Evolutionary conservation across 2,329 filamentous ascomycete species (phyloP), one percentile per base, ranked within the genome.

Genomic region (Trichoderma hamatum): DNA sequence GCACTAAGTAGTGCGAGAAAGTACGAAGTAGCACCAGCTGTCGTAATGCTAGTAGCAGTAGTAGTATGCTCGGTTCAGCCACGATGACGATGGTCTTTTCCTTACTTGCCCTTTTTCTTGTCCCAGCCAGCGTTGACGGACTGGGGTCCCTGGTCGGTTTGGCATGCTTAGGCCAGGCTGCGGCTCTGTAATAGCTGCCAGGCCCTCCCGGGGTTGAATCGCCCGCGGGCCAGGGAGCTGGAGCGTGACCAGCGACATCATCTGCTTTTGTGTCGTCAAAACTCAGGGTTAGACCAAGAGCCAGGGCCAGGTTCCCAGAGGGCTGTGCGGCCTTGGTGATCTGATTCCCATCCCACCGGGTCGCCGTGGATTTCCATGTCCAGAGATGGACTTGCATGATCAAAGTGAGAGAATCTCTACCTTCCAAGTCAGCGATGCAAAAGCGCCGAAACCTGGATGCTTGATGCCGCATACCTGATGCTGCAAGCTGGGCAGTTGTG

Each of bases 131-230:
- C 56, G 16, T 64, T 66, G 63, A 66, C 28, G 43, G 30, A 58
- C 63, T 28, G 63, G 63, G 63, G 63, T 43, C 36, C 51, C 34
- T 24, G 54, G 52, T 28, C 16, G 63, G 58, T 58, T 65, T 56
- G 28, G 36, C 34, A 59, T 59, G 63, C 51, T 59, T 32, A 24
- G 21, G 30, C 63, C 64, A 30, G 21, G 21, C 64, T 67, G 64
- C 39, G 64, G 54, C 52, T 67, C 64, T 67, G 63, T 58, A 16
- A 16, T 19, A 55, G 21, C 64, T 67, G 63, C 54, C 34, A 26
- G 64, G 28, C 39, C 62, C 36, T 43, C 19, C 16, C 14, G 16
- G 16, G 36, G 39, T 55, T 30, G 61, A 49, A 66, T 36, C 14
- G 63, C 63, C 63, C 34, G 39, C 21, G 30, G 30, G 21, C 30